These are phyloP conservation scores for Geotrichum siamense DNA, from an alignment of 1,139 yeast species.

Conservation along the genomic window DNA sequence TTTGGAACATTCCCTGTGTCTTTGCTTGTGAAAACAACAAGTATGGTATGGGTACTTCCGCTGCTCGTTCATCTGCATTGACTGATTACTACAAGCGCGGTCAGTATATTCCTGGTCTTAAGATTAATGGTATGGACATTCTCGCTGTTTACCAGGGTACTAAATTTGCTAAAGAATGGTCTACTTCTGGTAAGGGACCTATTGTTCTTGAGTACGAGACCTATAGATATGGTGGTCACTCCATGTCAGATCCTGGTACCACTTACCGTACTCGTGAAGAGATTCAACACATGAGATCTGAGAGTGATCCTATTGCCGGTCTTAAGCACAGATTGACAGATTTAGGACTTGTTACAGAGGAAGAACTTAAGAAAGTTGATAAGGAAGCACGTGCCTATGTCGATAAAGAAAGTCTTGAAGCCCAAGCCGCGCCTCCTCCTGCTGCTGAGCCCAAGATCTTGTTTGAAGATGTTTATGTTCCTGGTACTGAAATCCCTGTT, in stretches of 20 bases:
- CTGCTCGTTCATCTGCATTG: constrained; percentile 92
- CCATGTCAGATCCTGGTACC: constrained; percentile 99
- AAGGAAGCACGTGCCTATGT: constrained; percentile 94
- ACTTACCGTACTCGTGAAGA: constrained; percentile 99
- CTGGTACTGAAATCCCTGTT: constrained; percentile 85
- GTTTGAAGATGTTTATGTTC: constrained; percentile 94
- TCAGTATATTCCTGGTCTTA: constrained; percentile 97
- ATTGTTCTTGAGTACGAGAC: constrained; percentile 94
- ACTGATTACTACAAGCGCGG: constrained; percentile 98
- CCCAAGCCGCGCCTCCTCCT: constrained; percentile 92
- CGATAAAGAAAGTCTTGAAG: constrained; percentile 88
- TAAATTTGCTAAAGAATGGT: constrained; percentile 95
- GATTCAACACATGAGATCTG: constrained; percentile 98
- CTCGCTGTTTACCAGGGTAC: constrained; percentile 94
- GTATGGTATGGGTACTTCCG: constrained; percentile 99
- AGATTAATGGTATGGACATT: constrained; percentile 97
- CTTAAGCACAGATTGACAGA: constrained; percentile 81
- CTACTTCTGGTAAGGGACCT: constrained; percentile 90
- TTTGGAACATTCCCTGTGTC: constrained; percentile 92
- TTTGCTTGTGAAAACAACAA: constrained; percentile 98
- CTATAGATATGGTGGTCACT: constrained; percentile 99
- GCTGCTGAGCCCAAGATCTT: constrained; percentile 91
- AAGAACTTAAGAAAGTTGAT: constrained; percentile 87
- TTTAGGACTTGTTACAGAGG: constrained; percentile 80
- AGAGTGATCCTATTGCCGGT: constrained; percentile 96